Evolutionary conservation across 345 rosid genomes (phyloP).

Genomic region (Ceriops zippeliana): DNA sequence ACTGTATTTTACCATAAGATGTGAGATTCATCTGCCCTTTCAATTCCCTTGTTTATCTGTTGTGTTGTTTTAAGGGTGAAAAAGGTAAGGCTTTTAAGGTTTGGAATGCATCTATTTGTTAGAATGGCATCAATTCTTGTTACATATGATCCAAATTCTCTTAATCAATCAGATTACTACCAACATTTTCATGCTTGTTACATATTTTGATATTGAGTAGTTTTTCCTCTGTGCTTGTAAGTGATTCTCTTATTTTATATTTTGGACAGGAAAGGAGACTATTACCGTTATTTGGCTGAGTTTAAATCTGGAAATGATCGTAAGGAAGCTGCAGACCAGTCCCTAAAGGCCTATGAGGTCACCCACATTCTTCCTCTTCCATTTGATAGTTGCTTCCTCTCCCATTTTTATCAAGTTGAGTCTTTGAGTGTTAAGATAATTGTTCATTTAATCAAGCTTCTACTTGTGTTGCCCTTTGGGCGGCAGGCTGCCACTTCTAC

Average conservation of each 20-base stretch:
- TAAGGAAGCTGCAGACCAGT: conserved; percentile 54
- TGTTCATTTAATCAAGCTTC: background rate
- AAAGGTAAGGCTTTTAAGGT: background rate
- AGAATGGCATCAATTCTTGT: no score
- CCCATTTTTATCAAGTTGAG: background rate
- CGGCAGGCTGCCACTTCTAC: conserved; percentile 44
- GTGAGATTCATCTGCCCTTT: conserved; percentile 28
- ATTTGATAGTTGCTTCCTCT: background rate
- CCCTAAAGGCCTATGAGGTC: conserved; percentile 59
- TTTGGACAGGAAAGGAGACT: conserved; percentile 52
- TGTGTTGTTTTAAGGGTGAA: background rate
- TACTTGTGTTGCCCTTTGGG: background rate
- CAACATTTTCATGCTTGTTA: background rate
- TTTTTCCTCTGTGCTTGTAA: conserved; percentile 1
- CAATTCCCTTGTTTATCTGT: background rate
- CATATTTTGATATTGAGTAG: background rate
- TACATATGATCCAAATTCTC: no score
- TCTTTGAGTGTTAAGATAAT: background rate
- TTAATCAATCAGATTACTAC: no score
- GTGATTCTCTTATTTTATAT: conserved; percentile 2
- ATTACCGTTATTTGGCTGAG: conserved; percentile 52
- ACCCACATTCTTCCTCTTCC: background rate
- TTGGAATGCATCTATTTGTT: conserved; percentile 4
- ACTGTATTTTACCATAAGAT: conserved; percentile 78
- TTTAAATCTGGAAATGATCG: conserved; percentile 42